Conservation (phyloP, 2,329 filamentous ascomycete species). For the Gnomoniopsis smithogilvyi region DNA sequence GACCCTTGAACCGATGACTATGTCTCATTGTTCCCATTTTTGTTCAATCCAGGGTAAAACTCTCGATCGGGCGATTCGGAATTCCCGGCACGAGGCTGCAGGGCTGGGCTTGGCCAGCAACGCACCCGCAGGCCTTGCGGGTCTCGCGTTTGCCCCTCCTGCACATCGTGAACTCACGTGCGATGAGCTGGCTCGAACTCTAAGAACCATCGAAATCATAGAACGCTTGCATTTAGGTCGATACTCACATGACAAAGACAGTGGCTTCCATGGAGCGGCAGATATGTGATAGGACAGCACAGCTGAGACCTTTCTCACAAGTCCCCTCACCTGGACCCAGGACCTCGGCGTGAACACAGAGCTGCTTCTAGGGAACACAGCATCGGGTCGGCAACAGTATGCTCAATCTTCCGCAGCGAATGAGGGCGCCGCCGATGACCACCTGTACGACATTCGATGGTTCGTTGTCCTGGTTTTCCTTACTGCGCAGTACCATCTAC, state of each 20-base stretch:
- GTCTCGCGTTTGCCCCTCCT: too few species aligned
- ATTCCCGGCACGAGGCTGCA: not conserved
- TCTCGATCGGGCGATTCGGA: not conserved
- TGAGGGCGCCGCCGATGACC: not conserved
- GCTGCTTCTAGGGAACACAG: not conserved
- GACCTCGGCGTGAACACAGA: not conserved
- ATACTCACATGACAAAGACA: not conserved
- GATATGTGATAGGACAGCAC: not conserved
- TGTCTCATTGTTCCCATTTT: too few species aligned
- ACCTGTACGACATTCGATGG: constrained; percentile 1
- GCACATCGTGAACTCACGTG: not conserved
- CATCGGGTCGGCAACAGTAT: not conserved
- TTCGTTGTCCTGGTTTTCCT: not conserved
- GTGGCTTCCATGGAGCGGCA: not conserved
- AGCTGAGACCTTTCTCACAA: not conserved
- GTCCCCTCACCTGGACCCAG: not conserved
- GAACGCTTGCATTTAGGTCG: not conserved
- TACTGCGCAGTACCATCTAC: not conserved
- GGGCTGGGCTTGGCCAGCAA: not conserved
- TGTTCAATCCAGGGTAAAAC: too few species aligned
- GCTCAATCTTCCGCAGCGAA: constrained; percentile 1
- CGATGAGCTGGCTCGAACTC: not conserved
- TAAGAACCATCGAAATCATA: not conserved
- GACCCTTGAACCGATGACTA: too few species aligned
- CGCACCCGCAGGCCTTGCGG: too few species aligned